phyloP scores from a whole-genome alignment of 2,329 filamentous ascomycete species.

The Stagonosporopsis cucurbitacearum region DNA sequence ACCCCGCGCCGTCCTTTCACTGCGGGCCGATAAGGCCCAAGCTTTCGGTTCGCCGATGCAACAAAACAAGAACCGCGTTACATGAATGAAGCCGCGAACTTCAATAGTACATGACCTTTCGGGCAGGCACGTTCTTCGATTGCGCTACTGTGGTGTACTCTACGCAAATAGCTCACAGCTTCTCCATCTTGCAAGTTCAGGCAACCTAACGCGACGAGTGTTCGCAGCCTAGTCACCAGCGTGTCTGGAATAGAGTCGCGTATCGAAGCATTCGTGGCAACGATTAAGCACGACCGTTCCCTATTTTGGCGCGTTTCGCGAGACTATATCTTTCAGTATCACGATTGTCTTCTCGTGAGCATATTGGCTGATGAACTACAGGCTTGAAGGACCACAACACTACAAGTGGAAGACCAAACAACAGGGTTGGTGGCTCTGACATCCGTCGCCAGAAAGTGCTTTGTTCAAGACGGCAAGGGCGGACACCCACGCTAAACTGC shows the following conservation, averaged over 20 bases:
- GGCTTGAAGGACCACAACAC: constrained; percentile 1
- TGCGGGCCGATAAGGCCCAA: constrained; percentile 21
- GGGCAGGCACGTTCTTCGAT: neutral
- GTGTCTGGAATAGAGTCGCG: neutral
- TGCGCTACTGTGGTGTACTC: neutral
- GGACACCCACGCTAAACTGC: neutral
- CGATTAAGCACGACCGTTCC: neutral
- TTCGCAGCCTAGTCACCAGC: neutral
- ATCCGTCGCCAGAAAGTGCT: constrained; percentile 1
- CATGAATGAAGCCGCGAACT: constrained; percentile 6
- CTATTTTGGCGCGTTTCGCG: neutral
- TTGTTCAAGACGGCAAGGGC: neutral
- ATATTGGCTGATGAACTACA: neutral
- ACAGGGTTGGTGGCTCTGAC: neutral
- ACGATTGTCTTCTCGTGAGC: neutral
- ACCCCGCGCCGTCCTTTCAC: constrained; percentile 27
- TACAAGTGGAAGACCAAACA: neutral
- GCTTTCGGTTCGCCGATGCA: constrained; percentile 18
- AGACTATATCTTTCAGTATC: neutral
- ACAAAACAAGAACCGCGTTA: constrained; percentile 2
- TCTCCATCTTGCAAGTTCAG: neutral
- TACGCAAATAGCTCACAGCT: neutral
- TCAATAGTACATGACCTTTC: neutral
- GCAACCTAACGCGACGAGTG: neutral
- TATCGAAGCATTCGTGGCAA: neutral